Conservation (phyloP, 306 rosid genomes). For the Cercis canadensis region DNA sequence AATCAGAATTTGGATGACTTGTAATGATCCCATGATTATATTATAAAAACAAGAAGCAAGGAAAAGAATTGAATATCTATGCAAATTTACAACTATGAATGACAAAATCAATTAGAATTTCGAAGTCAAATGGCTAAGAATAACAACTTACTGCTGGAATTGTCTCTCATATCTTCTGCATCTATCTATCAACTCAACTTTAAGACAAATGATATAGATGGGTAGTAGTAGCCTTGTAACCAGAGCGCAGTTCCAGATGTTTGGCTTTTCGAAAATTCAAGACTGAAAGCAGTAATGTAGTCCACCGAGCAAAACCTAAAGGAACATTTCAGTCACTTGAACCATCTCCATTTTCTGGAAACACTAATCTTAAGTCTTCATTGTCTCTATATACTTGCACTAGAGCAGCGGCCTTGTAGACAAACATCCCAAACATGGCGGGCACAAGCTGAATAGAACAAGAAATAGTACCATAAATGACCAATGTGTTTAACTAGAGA, state of each 20-base stretch:
- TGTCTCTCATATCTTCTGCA: conserved; percentile 12
- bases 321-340: conserved; percentile 36
- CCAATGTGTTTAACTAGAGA: not conserved
- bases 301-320: conserved; percentile 23
- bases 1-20: not conserved
- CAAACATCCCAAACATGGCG: conserved; percentile 95
- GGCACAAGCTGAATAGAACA: conserved; percentile 74
- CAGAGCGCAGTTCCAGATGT: conserved; percentile 16
- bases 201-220: not conserved
- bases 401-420: conserved; percentile 86
- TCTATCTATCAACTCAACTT: conserved; percentile 8
- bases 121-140: not conserved
- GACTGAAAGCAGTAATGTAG: conserved; percentile 7
- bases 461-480: conserved; percentile 22
- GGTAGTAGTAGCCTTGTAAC: not conserved
- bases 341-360: conserved; percentile 63
- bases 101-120: not conserved
- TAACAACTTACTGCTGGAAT: conserved; percentile 3
- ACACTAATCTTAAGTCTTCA: conserved; percentile 65
- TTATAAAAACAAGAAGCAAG: not conserved
- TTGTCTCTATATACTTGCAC: conserved; percentile 95
- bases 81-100: conserved; percentile 2
- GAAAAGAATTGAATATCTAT: not conserved
- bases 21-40: not conserved
- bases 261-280: conserved; percentile 13